phyloP scores from a whole-genome alignment of 2,329 filamentous ascomycete genomes.

The Phyllosticta citriasiana region DNA sequence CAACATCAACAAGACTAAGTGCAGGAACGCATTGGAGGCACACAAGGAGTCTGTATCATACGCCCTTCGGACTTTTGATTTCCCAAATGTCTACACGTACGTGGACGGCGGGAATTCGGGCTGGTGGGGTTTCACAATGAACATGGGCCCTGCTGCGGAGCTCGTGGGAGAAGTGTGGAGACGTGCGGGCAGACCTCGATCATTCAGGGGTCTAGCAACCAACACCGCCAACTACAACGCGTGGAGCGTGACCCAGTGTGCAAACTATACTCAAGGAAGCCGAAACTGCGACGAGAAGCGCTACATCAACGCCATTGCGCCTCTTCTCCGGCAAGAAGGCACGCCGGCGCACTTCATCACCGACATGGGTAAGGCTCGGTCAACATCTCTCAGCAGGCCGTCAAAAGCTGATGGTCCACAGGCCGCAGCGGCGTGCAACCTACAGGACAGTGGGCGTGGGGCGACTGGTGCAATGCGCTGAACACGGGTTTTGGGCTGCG shows the following conservation, averaged over 20 bases:
- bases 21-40: slow-evolving; percentile 42
- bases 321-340: slow-evolving; percentile 36
- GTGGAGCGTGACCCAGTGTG: slow-evolving; percentile 36
- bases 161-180: slow-evolving; percentile 40
- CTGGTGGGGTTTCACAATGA: slow-evolving; percentile 55
- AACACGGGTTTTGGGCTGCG: slow-evolving; percentile 55
- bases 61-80: slow-evolving; percentile 46
- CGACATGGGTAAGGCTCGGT: slow-evolving; percentile 27
- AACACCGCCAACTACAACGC: slow-evolving; percentile 53
- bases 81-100: slow-evolving; percentile 54
- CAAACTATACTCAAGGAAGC: slow-evolving; percentile 36
- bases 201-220: slow-evolving; percentile 44
- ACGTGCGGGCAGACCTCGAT: slow-evolving; percentile 35
- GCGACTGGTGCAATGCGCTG: slow-evolving; percentile 59
- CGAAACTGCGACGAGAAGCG: slow-evolving; percentile 44
- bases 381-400: slow-evolving; percentile 7
- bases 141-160: slow-evolving; percentile 42
- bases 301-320: slow-evolving; percentile 43
- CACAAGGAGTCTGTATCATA: slow-evolving; percentile 49
- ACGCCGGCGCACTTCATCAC: slow-evolving; percentile 47
- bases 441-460: slow-evolving; percentile 46
- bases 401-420: slow-evolving; percentile 19
- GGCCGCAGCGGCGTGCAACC: slow-evolving; percentile 53
- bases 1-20: slow-evolving; percentile 46
- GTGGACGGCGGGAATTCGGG: slow-evolving; percentile 54